Conservation (phyloP, 164 flowering plant genomes). For the Umbilicus rupestris region DNA sequence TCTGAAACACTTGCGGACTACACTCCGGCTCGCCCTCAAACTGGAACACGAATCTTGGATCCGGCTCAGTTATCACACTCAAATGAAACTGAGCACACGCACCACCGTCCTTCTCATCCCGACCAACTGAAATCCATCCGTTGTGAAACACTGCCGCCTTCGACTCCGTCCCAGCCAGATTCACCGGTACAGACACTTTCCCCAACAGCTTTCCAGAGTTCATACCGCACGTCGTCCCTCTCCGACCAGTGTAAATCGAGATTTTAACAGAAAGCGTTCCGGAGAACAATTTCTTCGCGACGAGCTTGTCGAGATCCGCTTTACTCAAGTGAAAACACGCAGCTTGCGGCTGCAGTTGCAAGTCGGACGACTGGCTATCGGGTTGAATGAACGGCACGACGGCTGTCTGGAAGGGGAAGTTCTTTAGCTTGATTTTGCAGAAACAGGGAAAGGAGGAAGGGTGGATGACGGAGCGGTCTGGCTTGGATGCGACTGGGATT, state of each 20-base stretch:
- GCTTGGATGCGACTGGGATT: slow-evolving; percentile 20
- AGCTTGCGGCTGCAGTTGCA: slow-evolving; percentile 12
- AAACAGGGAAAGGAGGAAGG: slow-evolving; percentile 22
- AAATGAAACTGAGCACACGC: slow-evolving; percentile 19
- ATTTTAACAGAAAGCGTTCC: slow-evolving; percentile 14
- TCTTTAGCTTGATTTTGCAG: slow-evolving; percentile 37
- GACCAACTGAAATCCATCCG: slow-evolving; percentile 40
- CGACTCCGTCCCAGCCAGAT: slow-evolving; percentile 16
- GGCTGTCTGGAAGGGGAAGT: slow-evolving; percentile 25
- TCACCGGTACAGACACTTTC: slow-evolving; percentile 23
- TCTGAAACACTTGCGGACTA: slow-evolving; percentile 61
- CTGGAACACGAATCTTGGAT: slow-evolving; percentile 56
- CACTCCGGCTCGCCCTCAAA: slow-evolving; percentile 61
- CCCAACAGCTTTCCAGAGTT: slow-evolving; percentile 28
- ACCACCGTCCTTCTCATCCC: slow-evolving; percentile 11
- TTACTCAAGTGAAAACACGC: slow-evolving; percentile 28
- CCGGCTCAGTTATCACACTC: slow-evolving; percentile 39
- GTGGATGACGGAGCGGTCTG: slow-evolving; percentile 18
- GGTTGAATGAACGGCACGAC: slow-evolving; percentile 16
- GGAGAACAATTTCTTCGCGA: not conserved
- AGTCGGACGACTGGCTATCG: slow-evolving; percentile 10
- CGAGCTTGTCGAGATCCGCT: slow-evolving; percentile 22
- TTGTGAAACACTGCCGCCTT: slow-evolving; percentile 24
- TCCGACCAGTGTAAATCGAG: slow-evolving; percentile 16
- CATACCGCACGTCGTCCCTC: slow-evolving; percentile 18